These are phyloP conservation scores for Hirsutella rhossiliensis DNA, from an alignment of 2,329 filamentous ascomycete genomes.

Conservation along the genomic window DNA sequence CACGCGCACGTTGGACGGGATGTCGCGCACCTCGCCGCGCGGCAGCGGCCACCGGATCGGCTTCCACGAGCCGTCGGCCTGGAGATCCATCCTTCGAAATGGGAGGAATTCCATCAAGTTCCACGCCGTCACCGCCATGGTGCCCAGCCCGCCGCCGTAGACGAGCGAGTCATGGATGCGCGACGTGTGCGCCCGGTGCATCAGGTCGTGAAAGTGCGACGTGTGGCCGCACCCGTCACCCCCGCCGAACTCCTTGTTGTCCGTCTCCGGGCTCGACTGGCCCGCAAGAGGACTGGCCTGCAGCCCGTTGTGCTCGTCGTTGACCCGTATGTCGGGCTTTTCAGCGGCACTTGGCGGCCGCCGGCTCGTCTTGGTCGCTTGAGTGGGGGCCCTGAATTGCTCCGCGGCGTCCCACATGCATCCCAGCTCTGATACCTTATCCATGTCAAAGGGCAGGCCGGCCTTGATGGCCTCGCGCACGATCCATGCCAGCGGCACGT, in stretches of 20 bases:
- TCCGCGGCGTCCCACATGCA: constrained; percentile 25
- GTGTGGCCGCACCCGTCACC: constrained; percentile 10
- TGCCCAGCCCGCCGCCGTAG: constrained; percentile 46
- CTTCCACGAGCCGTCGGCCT: constrained; percentile 61
- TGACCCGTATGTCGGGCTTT: constrained; percentile 13
- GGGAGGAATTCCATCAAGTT: constrained; percentile 73
- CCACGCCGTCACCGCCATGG: constrained; percentile 51
- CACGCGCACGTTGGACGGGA: constrained; percentile 56
- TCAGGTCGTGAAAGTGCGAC: constrained; percentile 39
- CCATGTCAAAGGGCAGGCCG: constrained; percentile 57
- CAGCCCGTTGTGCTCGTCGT: constrained; percentile 7
- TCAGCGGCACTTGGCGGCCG: constrained; percentile 1
- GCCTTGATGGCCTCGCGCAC: constrained; percentile 47
- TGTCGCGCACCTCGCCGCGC: constrained; percentile 64
- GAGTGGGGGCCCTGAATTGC: constrained; percentile 2
- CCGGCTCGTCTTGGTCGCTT: not conserved
- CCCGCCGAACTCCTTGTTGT: constrained; percentile 10
- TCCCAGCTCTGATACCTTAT: constrained; percentile 54
- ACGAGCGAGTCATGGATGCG: constrained; percentile 60
- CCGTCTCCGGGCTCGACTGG: constrained; percentile 9
- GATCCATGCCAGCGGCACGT: constrained; percentile 61
- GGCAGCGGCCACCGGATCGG: constrained; percentile 73
- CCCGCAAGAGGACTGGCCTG: constrained; percentile 6
- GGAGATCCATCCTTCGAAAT: constrained; percentile 70
- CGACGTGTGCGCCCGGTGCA: constrained; percentile 43